Evolutionary conservation across 768 basidiomycete genomes (phyloP).

Genomic region (Tylopilus vinaceipallidus): DNA sequence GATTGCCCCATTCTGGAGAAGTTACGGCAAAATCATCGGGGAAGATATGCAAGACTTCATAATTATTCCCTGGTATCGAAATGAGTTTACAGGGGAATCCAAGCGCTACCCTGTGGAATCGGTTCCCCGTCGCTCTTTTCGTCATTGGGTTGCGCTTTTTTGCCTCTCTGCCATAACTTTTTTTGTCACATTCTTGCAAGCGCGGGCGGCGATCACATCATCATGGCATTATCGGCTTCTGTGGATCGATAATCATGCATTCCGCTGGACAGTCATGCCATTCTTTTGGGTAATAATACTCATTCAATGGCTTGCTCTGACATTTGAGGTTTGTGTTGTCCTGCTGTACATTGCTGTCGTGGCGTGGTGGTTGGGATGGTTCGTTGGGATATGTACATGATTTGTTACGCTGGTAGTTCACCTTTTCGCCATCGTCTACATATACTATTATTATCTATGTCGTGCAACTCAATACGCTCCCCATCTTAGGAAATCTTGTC

Average conservation of each 20-base stretch:
- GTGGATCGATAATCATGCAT: conserved; percentile 56
- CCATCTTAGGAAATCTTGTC: neutral
- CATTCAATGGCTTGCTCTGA: conserved; percentile 65
- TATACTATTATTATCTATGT: conserved; percentile 13
- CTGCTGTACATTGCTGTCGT: conserved; percentile 56
- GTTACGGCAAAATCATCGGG: conserved; percentile 78
- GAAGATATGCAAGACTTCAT: conserved; percentile 79
- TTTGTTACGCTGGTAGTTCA: neutral
- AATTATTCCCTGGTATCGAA: conserved; percentile 78
- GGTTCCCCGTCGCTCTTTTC: conserved; percentile 61
- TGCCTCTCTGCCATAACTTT: conserved; percentile 49
- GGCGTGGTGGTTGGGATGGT: conserved; percentile 79
- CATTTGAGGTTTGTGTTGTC: conserved; percentile 57
- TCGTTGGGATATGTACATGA: conserved; percentile 47
- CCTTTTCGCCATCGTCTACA: neutral
- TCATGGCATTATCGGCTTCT: conserved; percentile 51
- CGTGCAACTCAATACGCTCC: neutral
- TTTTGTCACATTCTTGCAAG: conserved; percentile 52
- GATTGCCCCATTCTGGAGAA: conserved; percentile 79
- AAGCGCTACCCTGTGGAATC: conserved; percentile 60
- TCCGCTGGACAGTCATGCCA: conserved; percentile 63
- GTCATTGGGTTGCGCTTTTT: conserved; percentile 65
- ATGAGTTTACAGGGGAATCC: conserved; percentile 78
- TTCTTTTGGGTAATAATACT: conserved; percentile 63
- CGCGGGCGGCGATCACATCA: conserved; percentile 56